Conservation (phyloP, 169 alveolate genomes). For the Plasmodium berghei region DNA sequence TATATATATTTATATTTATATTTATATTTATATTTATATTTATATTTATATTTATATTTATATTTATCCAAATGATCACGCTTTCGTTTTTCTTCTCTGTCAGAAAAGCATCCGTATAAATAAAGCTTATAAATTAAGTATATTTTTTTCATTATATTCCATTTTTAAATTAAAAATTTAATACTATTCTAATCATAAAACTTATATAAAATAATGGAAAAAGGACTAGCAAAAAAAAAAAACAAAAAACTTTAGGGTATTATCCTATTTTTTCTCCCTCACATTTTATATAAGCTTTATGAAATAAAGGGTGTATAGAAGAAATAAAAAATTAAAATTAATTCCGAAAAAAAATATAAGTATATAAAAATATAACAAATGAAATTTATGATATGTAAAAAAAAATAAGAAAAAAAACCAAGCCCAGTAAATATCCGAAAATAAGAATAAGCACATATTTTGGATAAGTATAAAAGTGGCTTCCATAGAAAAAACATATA, state of each 20-base stretch:
- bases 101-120: constrained; percentile 1
- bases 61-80: not conserved
- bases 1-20: not conserved
- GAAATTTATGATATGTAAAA: not conserved
- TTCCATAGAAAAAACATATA: not conserved
- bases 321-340: constrained; percentile 11
- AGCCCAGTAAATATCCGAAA: not conserved
- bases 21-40: not conserved
- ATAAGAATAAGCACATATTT: not conserved
- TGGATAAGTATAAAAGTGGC: not conserved
- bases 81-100: not conserved
- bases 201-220: constrained; percentile 4
- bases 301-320: not conserved
- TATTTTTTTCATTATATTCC: not conserved
- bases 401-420: not conserved
- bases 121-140: constrained; percentile 2
- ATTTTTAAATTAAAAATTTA: constrained; percentile 22
- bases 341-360: not conserved
- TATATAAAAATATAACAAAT: constrained; percentile 1
- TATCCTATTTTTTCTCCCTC: no score
- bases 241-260: not conserved
- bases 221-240: not conserved
- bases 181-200: not conserved
- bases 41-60: not conserved
- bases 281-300: not conserved